Evolutionary conservation across 306 rosid species (phyloP).

Genomic region (Cucumis melo): DNA sequence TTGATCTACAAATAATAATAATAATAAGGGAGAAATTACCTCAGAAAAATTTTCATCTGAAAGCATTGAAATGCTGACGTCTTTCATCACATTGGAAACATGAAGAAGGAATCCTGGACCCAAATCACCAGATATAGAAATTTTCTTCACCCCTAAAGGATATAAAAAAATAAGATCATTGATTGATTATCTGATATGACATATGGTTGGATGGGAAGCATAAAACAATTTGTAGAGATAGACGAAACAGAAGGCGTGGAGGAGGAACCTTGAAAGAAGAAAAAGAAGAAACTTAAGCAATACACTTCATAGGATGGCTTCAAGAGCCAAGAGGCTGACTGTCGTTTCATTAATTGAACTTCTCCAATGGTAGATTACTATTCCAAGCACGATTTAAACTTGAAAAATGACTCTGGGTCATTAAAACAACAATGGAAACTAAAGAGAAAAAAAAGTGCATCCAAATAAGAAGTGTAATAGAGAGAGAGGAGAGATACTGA

Average conservation of each 20-base stretch:
- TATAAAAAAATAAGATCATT: neutral
- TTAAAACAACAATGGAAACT: neutral
- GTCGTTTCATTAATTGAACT: neutral
- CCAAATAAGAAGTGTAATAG: neutral
- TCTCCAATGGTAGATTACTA: neutral
- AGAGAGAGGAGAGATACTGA: neutral
- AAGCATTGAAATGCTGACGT: conserved; percentile 39
- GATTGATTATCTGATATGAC: neutral
- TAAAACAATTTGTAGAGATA: neutral
- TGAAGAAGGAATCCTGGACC: conserved; percentile 27
- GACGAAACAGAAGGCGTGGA: neutral
- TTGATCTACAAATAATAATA: neutral
- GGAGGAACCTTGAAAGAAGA: neutral
- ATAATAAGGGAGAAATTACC: conserved; percentile 17
- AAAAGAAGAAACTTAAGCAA: neutral
- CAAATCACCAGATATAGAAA: conserved; percentile 18
- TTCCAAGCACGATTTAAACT: neutral
- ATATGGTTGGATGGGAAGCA: neutral
- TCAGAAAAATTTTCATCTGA: conserved; percentile 65
- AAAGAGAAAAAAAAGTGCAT: neutral
- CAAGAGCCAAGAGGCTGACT: neutral
- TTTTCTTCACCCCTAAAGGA: conserved; percentile 38
- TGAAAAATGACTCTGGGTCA: neutral
- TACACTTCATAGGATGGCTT: neutral
- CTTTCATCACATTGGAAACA: conserved; percentile 47